Conservation (phyloP, 1,139 yeast species). For the Sugiyamaella grinbergsii region DNA sequence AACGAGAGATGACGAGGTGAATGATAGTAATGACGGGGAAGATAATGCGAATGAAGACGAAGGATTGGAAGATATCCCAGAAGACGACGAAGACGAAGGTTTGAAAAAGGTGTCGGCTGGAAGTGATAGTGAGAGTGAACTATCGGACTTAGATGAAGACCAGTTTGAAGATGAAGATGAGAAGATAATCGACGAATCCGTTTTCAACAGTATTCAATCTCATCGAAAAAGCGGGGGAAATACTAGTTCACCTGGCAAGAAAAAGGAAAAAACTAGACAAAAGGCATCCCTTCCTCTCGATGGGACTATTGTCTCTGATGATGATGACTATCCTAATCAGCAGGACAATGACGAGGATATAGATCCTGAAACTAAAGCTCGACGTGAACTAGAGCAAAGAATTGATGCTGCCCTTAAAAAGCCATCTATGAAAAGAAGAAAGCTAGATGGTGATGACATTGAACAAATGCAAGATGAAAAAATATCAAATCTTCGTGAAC, state of each 20-base stretch:
- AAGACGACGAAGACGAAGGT: constrained; percentile 1
- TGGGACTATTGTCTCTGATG: constrained; percentile 26
- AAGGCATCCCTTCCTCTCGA: constrained; percentile 24
- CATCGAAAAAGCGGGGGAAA: constrained; percentile 37
- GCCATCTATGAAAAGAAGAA: constrained; percentile 48
- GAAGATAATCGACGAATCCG: constrained; percentile 44
- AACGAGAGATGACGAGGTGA: neutral
- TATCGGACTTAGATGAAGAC: constrained; percentile 47
- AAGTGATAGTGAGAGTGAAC: constrained; percentile 33
- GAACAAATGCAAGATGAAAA: constrained; percentile 95
- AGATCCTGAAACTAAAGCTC: constrained; percentile 55
- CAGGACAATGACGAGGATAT: constrained; percentile 40
- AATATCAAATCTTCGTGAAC: constrained; percentile 76
- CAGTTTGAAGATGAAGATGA: constrained; percentile 36
- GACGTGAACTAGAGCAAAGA: constrained; percentile 77
- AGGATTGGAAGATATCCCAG: neutral
- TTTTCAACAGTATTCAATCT: constrained; percentile 42
- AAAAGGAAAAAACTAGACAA: constrained; percentile 29
- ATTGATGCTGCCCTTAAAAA: constrained; percentile 75
- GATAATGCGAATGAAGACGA: constrained; percentile 5
- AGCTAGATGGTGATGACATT: constrained; percentile 83
- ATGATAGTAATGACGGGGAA: constrained; percentile 19
- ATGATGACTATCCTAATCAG: constrained; percentile 26
- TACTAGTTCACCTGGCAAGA: constrained; percentile 18
- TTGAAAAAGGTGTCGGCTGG: neutral